A percentile compares a stretch with the other conserved stretches of the same genome.
Conservation (phyloP, 2,329 filamentous ascomycete species). For the Penicillium occitanis region DNA sequence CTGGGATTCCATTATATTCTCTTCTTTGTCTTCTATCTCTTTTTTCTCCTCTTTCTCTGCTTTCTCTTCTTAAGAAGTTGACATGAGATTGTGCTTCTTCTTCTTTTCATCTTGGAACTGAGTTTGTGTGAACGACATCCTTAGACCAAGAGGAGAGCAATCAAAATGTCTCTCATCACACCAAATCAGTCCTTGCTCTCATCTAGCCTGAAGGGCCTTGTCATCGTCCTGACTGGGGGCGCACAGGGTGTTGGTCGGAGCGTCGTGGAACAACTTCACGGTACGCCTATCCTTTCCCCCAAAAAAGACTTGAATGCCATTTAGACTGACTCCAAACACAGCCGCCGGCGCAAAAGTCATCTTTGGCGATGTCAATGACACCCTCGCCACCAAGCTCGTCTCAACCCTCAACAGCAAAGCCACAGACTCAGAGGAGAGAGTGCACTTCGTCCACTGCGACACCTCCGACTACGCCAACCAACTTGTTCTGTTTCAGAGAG, state of each 20-base stretch:
- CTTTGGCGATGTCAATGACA: conserved; percentile 21
- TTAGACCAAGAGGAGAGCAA: not conserved
- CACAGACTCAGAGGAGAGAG: not conserved
- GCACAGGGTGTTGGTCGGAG: not conserved
- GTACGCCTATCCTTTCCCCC: not conserved
- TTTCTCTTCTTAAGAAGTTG: not conserved
- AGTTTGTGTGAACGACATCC: not conserved
- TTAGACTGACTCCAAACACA: not conserved
- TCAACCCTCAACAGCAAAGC: conserved; percentile 8
- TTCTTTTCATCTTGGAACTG: not conserved
- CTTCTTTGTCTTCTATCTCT: too few species aligned
- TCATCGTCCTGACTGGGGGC: not conserved
- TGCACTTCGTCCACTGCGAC: conserved; percentile 7
- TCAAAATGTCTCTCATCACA: conserved; percentile 1
- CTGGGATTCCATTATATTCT: too few species aligned
- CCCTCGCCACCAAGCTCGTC: conserved; percentile 1
- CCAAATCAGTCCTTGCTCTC: not conserved
- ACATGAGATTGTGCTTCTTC: not conserved
- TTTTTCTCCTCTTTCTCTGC: too few species aligned
- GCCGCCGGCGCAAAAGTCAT: conserved; percentile 21
- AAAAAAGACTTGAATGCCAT: not conserved
- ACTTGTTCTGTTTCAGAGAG: conserved; percentile 24
- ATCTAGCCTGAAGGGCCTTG: not conserved
- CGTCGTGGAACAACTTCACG: not conserved
- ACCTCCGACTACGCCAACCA: not conserved